Evolutionary conservation across 192 early-diverging fungal species (phyloP).

Genomic region (Backusella luteola): DNA sequence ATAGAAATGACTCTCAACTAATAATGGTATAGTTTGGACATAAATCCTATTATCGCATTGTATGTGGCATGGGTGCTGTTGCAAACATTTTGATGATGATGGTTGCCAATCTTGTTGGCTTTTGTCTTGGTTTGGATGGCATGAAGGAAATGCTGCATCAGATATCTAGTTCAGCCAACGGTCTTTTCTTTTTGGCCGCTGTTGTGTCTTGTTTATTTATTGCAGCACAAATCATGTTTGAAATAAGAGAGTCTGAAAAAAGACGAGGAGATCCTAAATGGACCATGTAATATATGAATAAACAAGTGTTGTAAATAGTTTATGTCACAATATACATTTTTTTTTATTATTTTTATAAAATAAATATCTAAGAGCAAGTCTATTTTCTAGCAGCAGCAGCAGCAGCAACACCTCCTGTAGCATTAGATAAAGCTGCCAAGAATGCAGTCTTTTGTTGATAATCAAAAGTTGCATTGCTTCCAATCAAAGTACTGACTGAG

Average conservation of each 20-base stretch:
- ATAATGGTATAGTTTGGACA: constrained; percentile 42
- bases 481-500: constrained; percentile 19
- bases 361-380: not conserved
- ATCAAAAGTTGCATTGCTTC: constrained; percentile 26
- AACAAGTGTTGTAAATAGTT: not conserved
- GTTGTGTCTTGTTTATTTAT: constrained; percentile 55
- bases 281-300: constrained; percentile 17
- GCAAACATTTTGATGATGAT: constrained; percentile 91
- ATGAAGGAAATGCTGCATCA: constrained; percentile 68
- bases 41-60: constrained; percentile 60
- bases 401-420: not conserved
- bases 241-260: constrained; percentile 72
- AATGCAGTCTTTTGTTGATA: constrained; percentile 25
- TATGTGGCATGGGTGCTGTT: constrained; percentile 77
- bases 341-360: not conserved
- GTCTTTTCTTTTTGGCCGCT: constrained; percentile 41
- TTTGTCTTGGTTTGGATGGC: constrained; percentile 84
- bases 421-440: constrained; percentile 20
- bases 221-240: constrained; percentile 76
- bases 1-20: no score
- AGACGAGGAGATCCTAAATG: constrained; percentile 42
- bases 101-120: constrained; percentile 91
- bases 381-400: constrained; percentile 13
- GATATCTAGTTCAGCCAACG: constrained; percentile 45
- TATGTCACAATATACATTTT: not conserved